These are phyloP conservation scores for Pythium rhizo-oryzae DNA, from an alignment of 352 stramenopile species.

Conservation along the genomic window DNA sequence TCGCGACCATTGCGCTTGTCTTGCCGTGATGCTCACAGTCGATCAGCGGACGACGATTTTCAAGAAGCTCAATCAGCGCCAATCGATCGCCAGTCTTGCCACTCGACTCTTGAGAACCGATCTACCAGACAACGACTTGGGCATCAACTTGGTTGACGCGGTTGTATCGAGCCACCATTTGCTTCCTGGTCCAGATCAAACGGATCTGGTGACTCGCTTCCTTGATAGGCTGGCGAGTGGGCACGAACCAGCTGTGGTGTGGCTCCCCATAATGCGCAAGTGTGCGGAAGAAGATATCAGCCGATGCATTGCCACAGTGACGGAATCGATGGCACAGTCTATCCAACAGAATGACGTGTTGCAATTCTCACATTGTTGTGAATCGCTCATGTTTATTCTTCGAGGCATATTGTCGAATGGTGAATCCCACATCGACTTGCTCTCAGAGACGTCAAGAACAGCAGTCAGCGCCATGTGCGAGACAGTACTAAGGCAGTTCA, in stretches of 20 bases:
- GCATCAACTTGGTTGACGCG: neutral
- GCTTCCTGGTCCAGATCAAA: neutral
- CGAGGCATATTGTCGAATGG: neutral
- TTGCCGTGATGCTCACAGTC: constrained; percentile 4
- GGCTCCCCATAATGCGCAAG: neutral
- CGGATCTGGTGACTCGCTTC: neutral
- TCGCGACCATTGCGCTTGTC: neutral
- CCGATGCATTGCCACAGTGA: neutral
- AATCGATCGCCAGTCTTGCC: constrained; percentile 2
- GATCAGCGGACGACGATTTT: constrained; percentile 6
- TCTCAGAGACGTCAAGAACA: neutral
- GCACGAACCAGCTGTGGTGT: neutral
- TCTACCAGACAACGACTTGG: neutral
- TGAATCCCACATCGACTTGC: neutral
- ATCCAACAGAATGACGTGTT: neutral
- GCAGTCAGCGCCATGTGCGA: constrained; percentile 2
- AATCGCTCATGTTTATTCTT: constrained; percentile 2
- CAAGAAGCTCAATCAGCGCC: constrained; percentile 1
- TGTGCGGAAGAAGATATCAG: neutral
- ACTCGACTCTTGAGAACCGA: neutral
- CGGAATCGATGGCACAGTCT: neutral
- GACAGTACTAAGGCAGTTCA: neutral
- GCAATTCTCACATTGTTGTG: neutral
- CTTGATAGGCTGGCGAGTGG: neutral
- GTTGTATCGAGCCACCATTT: constrained; percentile 2